Base-by-base conservation (phyloP, 2,329 filamentous ascomycete species). In the Drechslerella stenobrocha region DNA sequence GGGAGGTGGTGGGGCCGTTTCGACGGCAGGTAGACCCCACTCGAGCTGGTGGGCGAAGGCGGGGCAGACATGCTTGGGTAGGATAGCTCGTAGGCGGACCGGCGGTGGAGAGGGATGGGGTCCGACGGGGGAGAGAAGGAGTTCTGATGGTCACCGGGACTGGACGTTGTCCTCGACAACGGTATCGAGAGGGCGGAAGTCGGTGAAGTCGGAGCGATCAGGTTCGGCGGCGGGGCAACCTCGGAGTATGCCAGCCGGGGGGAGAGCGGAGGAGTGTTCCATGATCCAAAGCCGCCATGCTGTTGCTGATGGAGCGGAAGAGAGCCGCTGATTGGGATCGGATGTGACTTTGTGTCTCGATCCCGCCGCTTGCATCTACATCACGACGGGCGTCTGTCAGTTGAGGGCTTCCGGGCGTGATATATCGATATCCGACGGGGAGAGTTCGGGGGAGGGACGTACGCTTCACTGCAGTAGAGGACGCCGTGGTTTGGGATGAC, bases 401-500 rank as follows among this genome's bases (percentile, higher is more conserved):
- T 7, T 9, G 3, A 22, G 13, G 42, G 18, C 48, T 4, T 15
- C 37, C 40, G 37, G 34, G n/a, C n/a, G n/a, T n/a, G n/a, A n/a
- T n/a, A n/a, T n/a, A n/a, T n/a, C n/a, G n/a, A n/a, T n/a, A n/a
- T n/a, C n/a, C n/a, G n/a, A 44, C 37, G 24, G 24, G 26, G 15
- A 22, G 30, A 23, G 9, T 13, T 23, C 28, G 24, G 24, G 23
- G 24, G 15, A 30, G 20, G 32, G 30, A 50, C 56, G 32, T 69
- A 69, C 64, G 56, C 57, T 55, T 69, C 64, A 45, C 64, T 69
- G 30, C 72, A 73, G 46, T 72, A 73, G 37, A 73, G 44, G 28
- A 73, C 71, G 30, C 67, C 70, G 15, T 70, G 70, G 22, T 73
- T 73, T 9, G 72, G 72, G 40, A 73, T 71, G 35, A 72, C 61